Conservation (phyloP, 495 filamentous ascomycete species). For the Cercophora newfieldiana region DNA sequence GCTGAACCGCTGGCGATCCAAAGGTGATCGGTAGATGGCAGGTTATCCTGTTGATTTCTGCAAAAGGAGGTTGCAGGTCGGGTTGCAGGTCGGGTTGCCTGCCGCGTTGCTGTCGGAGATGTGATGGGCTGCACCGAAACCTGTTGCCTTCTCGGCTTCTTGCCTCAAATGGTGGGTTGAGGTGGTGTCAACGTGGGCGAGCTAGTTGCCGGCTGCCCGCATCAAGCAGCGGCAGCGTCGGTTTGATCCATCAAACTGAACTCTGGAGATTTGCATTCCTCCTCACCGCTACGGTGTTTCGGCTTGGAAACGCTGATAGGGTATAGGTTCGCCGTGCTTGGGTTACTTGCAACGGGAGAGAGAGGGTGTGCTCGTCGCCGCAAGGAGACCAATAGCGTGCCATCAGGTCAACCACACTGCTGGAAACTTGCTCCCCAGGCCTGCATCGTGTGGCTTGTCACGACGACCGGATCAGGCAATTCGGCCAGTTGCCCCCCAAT, state of each 20-base stretch:
- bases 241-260: background rate
- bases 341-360: background rate
- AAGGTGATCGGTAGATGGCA: background rate
- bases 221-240: background rate
- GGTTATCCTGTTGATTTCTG: background rate
- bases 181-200: background rate
- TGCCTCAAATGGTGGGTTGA: background rate
- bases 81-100: background rate
- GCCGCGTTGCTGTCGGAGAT: background rate
- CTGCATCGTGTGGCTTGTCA: conserved; percentile 9
- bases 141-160: background rate
- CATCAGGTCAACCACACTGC: conserved; percentile 33
- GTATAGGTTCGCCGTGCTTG: background rate
- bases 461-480: conserved; percentile 5
- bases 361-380: background rate
- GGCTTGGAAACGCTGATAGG: background rate
- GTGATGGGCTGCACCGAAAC: background rate
- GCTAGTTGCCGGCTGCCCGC: background rate
- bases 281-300: conserved; percentile 1
- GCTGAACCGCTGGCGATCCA: background rate
- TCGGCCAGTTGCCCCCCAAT: conserved; percentile 7
- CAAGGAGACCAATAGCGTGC: conserved; percentile 19
- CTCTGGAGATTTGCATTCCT: background rate
- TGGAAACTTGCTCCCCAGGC: conserved; percentile 5
- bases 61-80: background rate